phyloP scores from a whole-genome alignment of 305 asterid species.

The Solanum chacoense region DNA sequence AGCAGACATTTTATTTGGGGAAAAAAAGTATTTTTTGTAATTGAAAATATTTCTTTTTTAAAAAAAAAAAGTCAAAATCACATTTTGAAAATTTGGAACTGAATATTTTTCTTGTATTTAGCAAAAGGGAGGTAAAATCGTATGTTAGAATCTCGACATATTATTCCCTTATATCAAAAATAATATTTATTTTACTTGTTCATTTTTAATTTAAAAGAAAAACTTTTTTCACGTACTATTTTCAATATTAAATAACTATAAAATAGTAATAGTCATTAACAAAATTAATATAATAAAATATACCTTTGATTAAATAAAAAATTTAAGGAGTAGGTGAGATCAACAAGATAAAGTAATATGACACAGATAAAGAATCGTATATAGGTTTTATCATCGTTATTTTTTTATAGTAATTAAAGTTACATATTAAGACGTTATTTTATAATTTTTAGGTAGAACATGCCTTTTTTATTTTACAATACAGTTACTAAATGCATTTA shows the following conservation, averaged over 20 bases:
- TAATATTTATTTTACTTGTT: background rate
- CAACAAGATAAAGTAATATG: too few species aligned
- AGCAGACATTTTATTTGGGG: background rate
- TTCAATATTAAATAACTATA: background rate
- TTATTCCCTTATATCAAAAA: background rate
- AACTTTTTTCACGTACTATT: fast-evolving
- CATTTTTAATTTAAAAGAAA: too few species aligned
- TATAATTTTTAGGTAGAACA: background rate
- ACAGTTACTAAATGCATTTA: background rate
- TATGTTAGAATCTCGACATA: background rate
- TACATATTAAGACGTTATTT: background rate
- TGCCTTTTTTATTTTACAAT: background rate
- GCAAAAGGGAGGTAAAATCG: background rate
- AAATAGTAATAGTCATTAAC: background rate
- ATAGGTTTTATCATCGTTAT: background rate
- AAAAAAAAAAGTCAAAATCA: background rate
- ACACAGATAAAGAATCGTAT: background rate
- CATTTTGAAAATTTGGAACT: background rate
- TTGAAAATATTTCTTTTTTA: background rate
- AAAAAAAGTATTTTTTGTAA: background rate
- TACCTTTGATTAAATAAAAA: background rate
- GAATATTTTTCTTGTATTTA: background rate
- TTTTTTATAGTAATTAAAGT: background rate
- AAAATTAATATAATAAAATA: background rate
- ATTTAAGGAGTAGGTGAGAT: fast-evolving